phyloP scores from a whole-genome alignment of 495 filamentous ascomycete genomes.

The Mycothermus thermophilus region DNA sequence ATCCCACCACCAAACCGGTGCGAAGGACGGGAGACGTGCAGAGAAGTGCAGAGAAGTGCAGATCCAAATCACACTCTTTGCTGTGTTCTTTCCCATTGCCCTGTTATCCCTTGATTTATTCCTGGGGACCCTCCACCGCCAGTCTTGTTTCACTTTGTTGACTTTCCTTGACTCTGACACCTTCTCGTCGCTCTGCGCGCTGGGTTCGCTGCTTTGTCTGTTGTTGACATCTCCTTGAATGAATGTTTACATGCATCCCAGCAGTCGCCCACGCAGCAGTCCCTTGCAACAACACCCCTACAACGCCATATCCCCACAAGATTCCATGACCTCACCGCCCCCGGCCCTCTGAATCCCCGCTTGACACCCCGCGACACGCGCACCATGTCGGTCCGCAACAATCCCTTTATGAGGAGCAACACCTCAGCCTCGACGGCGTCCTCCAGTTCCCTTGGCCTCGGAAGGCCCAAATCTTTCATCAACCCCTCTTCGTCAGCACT shows the following conservation, averaged over 20 bases:
- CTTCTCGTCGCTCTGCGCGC: no score
- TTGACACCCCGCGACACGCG: constrained; percentile 6
- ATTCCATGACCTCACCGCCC: constrained; percentile 16
- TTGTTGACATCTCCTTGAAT: background rate
- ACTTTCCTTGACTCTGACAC: background rate
- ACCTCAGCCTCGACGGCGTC: constrained; percentile 48
- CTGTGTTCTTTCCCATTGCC: no score
- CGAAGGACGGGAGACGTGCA: no score
- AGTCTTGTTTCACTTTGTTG: no score
- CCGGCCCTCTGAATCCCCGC: constrained; percentile 3
- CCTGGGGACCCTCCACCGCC: no score
- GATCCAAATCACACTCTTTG: no score
- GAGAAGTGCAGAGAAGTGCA: no score
- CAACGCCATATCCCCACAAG: constrained; percentile 4
- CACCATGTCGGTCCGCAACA: constrained; percentile 47
- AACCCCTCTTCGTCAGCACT: constrained; percentile 40
- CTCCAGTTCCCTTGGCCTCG: constrained; percentile 37
- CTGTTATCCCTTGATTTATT: no score
- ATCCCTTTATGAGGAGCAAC: constrained; percentile 53
- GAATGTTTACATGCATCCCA: constrained; percentile 16
- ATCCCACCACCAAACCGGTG: background rate
- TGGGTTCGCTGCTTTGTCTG: background rate
- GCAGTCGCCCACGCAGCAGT: background rate
- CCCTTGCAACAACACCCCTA: constrained; percentile 6
- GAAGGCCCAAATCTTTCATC: constrained; percentile 60